A percentile compares a stretch with the other conserved stretches of the same genome.
These are phyloP conservation scores for Lactifluus piperatus DNA, from an alignment of 768 basidiomycete genomes.

Conservation along the genomic window DNA sequence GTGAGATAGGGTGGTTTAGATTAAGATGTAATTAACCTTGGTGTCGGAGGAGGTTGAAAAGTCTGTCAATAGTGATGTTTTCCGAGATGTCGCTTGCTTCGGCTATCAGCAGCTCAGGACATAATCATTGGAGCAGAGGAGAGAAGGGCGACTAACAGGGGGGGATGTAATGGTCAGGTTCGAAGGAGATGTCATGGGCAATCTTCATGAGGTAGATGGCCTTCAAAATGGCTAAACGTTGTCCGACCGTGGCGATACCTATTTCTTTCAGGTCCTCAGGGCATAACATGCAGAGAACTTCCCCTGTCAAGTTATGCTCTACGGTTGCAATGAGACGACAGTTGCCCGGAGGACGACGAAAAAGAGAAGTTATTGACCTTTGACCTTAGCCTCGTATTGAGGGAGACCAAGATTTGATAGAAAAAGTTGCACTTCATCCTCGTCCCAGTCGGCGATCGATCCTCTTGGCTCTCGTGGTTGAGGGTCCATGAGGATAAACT, in stretches of 20 bases:
- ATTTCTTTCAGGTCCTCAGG: slow-evolving; percentile 78
- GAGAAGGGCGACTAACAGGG: slow-evolving; percentile 52
- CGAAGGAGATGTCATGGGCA: slow-evolving; percentile 72
- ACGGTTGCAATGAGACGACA: slow-evolving; percentile 12
- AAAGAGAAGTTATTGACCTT: slow-evolving; percentile 42
- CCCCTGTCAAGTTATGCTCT: slow-evolving; percentile 93
- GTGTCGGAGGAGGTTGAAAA: slow-evolving; percentile 59
- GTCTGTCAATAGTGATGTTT: slow-evolving; percentile 51
- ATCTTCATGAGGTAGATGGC: slow-evolving; percentile 87
- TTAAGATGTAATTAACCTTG: slow-evolving; percentile 45
- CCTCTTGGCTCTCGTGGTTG: slow-evolving; percentile 24
- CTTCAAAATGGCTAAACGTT: slow-evolving; percentile 85
- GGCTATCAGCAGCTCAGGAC: slow-evolving; percentile 30
- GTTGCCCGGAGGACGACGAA: slow-evolving; percentile 11
- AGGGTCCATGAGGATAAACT: slow-evolving; percentile 25
- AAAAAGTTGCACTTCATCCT: slow-evolving; percentile 73
- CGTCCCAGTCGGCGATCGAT: slow-evolving; percentile 55
- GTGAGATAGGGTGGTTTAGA: not conserved
- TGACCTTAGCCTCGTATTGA: slow-evolving; percentile 77
- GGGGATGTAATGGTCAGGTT: slow-evolving; percentile 78
- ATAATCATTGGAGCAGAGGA: not conserved
- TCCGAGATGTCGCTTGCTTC: slow-evolving; percentile 49
- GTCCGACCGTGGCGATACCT: slow-evolving; percentile 85
- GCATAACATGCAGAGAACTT: slow-evolving; percentile 77
- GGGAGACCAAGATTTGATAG: slow-evolving; percentile 68